phyloP scores from a whole-genome alignment of 805 yeast species.

The Sugiyamaella valdiviana region DNA sequence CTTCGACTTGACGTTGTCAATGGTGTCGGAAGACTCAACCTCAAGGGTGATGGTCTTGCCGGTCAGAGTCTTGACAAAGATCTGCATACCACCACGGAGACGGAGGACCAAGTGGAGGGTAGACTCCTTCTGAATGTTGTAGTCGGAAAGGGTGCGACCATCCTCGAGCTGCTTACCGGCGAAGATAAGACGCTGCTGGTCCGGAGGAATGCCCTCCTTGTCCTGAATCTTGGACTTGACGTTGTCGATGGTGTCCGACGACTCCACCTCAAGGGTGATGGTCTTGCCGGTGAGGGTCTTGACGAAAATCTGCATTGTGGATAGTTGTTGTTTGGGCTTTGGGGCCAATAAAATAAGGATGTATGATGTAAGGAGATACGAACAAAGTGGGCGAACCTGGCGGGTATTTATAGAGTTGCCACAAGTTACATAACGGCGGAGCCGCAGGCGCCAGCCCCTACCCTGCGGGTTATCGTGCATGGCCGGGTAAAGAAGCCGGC shows the following conservation, averaged over 20 bases:
- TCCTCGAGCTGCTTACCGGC: slow-evolving; percentile 97
- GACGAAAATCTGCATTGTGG: slow-evolving; percentile 82
- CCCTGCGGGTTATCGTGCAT: too few species aligned
- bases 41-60: slow-evolving; percentile 86
- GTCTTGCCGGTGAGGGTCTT: slow-evolving; percentile 89
- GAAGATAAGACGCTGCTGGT: slow-evolving; percentile 90
- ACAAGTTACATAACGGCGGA: too few species aligned
- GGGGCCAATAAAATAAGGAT: too few species aligned
- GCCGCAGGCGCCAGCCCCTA: too few species aligned
- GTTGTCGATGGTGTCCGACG: slow-evolving; percentile 91
- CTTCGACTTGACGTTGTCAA: slow-evolving; percentile 89
- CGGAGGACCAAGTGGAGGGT: slow-evolving; percentile 77
- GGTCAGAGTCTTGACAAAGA: slow-evolving; percentile 78
- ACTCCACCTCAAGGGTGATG: slow-evolving; percentile 83
- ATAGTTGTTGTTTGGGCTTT: slow-evolving; percentile 47
- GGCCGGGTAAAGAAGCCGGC: too few species aligned
- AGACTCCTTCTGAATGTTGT: slow-evolving; percentile 94
- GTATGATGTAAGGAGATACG: too few species aligned
- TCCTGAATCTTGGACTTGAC: slow-evolving; percentile 94
- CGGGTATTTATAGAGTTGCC: too few species aligned
- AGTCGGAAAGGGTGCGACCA: slow-evolving; percentile 89
- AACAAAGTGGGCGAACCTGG: too few species aligned
- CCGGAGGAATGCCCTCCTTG: slow-evolving; percentile 96
- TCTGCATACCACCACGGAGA: slow-evolving; percentile 82
- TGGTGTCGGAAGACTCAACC: slow-evolving; percentile 91